Base-by-base conservation (phyloP, 163 green algal species). In the Scenedesmus sp. region DNA sequence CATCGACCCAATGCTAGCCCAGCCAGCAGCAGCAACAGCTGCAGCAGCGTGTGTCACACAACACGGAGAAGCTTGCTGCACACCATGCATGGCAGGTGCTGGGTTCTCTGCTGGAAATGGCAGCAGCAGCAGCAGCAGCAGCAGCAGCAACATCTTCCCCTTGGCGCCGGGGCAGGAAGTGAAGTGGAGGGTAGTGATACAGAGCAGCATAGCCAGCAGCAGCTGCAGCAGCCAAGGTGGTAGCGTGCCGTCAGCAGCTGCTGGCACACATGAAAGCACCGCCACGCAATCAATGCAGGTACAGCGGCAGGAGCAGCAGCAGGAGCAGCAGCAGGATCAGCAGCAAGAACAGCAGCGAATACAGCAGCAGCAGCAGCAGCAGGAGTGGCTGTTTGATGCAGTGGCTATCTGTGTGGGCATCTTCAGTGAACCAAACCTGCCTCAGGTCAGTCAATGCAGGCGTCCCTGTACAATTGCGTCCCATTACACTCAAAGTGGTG, bases 341-440 rank as follows among this genome's bases (percentile, higher is more conserved):
- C 23, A 52, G 9, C 74, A 9, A 8, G 83, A 23, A 2, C 59
- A 56, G 18, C 18, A 70, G 54, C 81, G 57, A 13, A 15, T 56
- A 4, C 81, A 70, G 55, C 81, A 59, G 82, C 82, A 86, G 54
- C 82, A 57, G 59, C 83, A 67, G 9, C 57, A 88, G 83, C 57
- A 77, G 83, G 74, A 87, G 60, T 59, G 56, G 60, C 5, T 83
- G 3, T 92, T 92, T 92, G 88, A 92, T 88, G 88, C 88, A 60
- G 59, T 92, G 56, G 79, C 62, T 15, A 34, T 74, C 23, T 88
- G 88, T 86, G 79, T 88, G 8, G 79, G 88, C 46, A 81, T 57
- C 20, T 92, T 92, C 60, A 92, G 77, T 12, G 88, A 92, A 54
- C 79, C 79, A 56, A 70, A 82, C 60, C 79, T 92, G 18, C 88